Evolutionary conservation across 2,329 filamentous ascomycete genomes (phyloP), one percentile per base, ranked within the genome.

Genomic region (Calonectria pauciramosa): DNA sequence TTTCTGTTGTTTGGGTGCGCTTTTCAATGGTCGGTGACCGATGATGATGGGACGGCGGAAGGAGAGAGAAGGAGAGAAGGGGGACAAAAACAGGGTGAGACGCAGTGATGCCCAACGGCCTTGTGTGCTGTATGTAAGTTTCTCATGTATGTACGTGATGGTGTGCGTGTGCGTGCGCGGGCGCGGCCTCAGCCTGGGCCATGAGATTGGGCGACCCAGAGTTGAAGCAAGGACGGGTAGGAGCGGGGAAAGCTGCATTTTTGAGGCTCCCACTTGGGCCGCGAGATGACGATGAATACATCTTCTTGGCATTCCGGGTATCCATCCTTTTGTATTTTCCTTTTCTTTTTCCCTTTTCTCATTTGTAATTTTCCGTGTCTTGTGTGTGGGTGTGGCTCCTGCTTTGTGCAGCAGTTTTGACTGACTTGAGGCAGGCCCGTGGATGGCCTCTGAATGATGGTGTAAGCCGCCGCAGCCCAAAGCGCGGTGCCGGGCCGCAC

Each of bases 51-150:
- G 72, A 49, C 67, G 56, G 68, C 28, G 54, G 44, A 47, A 47
- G 44, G 32, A 52, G 67, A 74, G 32, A 59, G 38, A 52, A 52
- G 67, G 71, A 20, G n/a, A n/a, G n/a, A n/a, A n/a, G n/a, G n/a
- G n/a, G n/a, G n/a, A n/a, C n/a, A 59, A 34, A 47, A 63, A 71
- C 56, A 52, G 56, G 72, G 68, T 65, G 71, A 69, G 72, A 80
- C 75, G 79, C 79, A 80, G 66, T 80, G 79, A 75, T 80, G 79
- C 79, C 79, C 77, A 80, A 80, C 79, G 76, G 23, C 14, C 54
- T 11, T 23, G n/a, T 36, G 54, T 59, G 54, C n/a, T 63, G 34
- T 36, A 41, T 63, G 56, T 63, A 38, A 18, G 56, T 63, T 41
- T 26, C 34, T 30, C 23, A 63, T 63, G 34, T 63, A 63, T 63